Base-by-base conservation (phyloP, 164 flowering plant genomes). In the Aristolochia contorta region DNA sequence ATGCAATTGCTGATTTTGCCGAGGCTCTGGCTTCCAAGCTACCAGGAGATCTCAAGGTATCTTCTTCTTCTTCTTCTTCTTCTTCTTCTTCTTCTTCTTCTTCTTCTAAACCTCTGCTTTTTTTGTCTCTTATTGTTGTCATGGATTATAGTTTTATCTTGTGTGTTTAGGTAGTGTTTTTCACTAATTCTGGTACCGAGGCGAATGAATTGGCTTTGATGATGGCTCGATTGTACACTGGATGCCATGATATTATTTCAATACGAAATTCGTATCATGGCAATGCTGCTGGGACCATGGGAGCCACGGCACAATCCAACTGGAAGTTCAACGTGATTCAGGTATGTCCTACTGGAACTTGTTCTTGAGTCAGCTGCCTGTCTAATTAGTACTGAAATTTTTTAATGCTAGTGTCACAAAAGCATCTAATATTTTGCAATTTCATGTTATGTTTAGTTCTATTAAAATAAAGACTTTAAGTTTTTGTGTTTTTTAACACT, bases 121-220 rank as follows among this genome's bases (percentile, higher is more conserved):
- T 12, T 30, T 8, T 13, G 18, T 20, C 23, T 51, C 16, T 12
- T 61, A 21, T 61, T 25, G 6, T 46, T 49, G 27, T 33, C 0
- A 9, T 50, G 27, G 33, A 27, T 16, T 43, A 37, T 41, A 12
- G 16, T 41, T 59, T 16, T 33, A 1, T 0, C 59, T 24, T 16
- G 0, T 37, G 33, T n/a, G 19, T 54, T 54, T 52, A 94, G 99
- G 97, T 94, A 55, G 94, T 80, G 27, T 94, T 85, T 63, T 94
- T 94, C 61, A 88, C 96, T 1, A 94, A 94, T 69, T 90, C 97
- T 13, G 99, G 99, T 43, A 94, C 99, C 20, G 99, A 94, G 65
- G 99, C 99, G 15, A 94, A 94, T 62, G 99, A 94, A 74, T 64
- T 94, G 61, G 99, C 99, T 2, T 69, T 94, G 78, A 75, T 94